phyloP scores from a whole-genome alignment of 345 rosid species.

The Gossypium raimondii region DNA sequence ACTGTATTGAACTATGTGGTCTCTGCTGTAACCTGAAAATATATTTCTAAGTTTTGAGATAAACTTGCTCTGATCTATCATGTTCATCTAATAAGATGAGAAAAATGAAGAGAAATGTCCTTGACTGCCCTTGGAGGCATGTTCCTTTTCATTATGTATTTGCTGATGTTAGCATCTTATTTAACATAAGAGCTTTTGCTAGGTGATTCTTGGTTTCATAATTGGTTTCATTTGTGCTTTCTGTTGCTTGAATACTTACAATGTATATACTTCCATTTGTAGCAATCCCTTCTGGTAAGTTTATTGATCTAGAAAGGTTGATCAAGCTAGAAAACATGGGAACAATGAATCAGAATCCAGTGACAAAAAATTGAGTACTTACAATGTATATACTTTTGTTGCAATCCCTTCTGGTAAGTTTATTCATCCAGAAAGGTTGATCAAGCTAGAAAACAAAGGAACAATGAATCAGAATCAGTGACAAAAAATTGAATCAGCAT shows the following conservation, averaged over 20 bases:
- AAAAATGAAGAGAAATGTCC: neutral
- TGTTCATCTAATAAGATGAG: neutral
- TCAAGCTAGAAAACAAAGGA: neutral
- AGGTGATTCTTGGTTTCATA: neutral
- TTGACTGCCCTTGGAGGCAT: constrained; percentile 28
- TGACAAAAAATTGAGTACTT: neutral
- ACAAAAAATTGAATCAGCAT: neutral
- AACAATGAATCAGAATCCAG: neutral
- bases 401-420: neutral
- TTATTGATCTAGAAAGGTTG: neutral
- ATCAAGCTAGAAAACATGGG: neutral
- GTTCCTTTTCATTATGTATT: constrained; percentile 13
- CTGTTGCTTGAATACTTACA: neutral
- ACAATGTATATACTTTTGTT: too few relatives aligned
- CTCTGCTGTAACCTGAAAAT: constrained; percentile 11
- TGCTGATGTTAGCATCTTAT: constrained; percentile 18
- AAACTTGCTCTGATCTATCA: neutral
- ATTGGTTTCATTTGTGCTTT: neutral
- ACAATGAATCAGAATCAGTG: neutral
- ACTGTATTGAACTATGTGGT: constrained; percentile 51
- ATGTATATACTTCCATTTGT: neutral
- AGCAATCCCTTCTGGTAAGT: neutral
- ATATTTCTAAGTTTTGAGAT: neutral
- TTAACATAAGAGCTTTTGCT: neutral
- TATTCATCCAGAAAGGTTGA: neutral